Evolutionary conservation across 495 filamentous ascomycete genomes (phyloP), one percentile per base, ranked within the genome.

Genomic region (Podospora anserina): DNA sequence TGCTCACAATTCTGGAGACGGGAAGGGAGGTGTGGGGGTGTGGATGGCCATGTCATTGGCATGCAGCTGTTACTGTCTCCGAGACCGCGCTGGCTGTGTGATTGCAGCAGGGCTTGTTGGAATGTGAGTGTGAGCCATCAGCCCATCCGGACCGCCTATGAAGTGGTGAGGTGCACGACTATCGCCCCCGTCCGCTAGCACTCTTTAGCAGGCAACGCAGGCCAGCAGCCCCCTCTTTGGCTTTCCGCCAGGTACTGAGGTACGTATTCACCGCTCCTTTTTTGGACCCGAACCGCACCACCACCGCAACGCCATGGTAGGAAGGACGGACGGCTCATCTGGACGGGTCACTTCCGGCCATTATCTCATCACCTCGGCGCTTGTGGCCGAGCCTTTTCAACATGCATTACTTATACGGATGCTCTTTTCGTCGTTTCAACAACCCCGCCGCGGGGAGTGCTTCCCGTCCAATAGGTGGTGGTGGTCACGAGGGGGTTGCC

Each of bases 381-480:
- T 57, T 67, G 39, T 49, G 67, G 30, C 39, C 59, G 16, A 39
- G 28, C 23, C 20, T 32, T 60, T 54, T 67, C 19, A 23, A 23
- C 39, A 49, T 23, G 23, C 23, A 23, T 23, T 23, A 13, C 15
- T 39, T 39, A 32, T 4, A 32, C 30, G 30, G 30, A 32, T 49
- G 13, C 15, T 49, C 39, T 49, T 49, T 49, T 49, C 39, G 39
- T 49, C 23, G 23, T 49, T 49, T 16, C 23, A 23, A 23, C 20
- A 49, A 49, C 69, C 71, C 74, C 70, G 63, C 71, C 71, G 66
- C 75, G 71, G 75, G 75, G 72, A 69, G 71, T 66, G 65, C 69
- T 66, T 74, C 71, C 70, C 39, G 72, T 61, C 65, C 34, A 18
- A 23, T 23, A 23, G 23, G 23, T 23, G 23, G 23, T 23, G 69